Evolutionary conservation across 2,329 filamentous ascomycete species (phyloP), one percentile per base, ranked within the genome.

Genomic region (Talaromyces sp.): DNA sequence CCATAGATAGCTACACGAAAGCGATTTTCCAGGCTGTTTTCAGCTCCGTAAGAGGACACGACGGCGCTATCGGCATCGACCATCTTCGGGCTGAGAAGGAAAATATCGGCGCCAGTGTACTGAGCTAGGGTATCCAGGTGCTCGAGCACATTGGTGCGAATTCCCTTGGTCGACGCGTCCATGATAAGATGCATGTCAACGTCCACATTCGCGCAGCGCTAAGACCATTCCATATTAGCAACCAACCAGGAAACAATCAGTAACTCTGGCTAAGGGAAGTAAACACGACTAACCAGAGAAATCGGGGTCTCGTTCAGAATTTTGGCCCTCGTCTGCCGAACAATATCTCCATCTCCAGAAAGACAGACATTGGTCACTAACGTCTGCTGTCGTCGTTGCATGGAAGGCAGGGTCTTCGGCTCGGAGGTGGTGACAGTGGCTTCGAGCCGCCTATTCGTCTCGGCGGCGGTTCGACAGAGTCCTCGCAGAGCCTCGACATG

Each of bases 31-130:
- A 88, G 81, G 69, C 91, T 89, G 68, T 90, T 88, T 42, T 87
- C 87, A 70, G 92, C 90, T 33, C 86, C 85, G 73, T 88, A 87
- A 66, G 90, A 92, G 53, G 90, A 90, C 65, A 90, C 82, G 47
- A 87, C 84, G 61, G 89, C 87, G 52, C 89, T 87, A 68, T 96
- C 88, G 12, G 91, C 89, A 72, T 88, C 85, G 31, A 89, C 88
- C 66, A 93, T 84, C 76, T 96, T 96, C 4, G 95, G 93, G 61
- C 92, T 93, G 57, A 99, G 85, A 56, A 99, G 82, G 77, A 99
- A 99, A 68, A 99, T 96, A 76, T 99, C 95, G 59, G 96, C 94
- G 57, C 95, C 95, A 64, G 93, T 97, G 72, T 90, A 96, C 67
- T 83, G 85, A 10, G 95, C 91, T 71, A 96, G 89, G 65, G 89